Percentiles rank a stretch among this genome's conserved stretches.
These are phyloP conservation scores for carrot (Daucus carota) DNA, from an alignment of 129 eudicot genomes.

Conservation along the genomic window DH1_v3.0 NC_030387.2:27468001-27468500, in stretches of 20 bases:
- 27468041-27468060: not conserved
- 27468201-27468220: not conserved
- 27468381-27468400: not conserved
- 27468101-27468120: not conserved
- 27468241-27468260: not conserved
- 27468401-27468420: not conserved
- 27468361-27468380: not conserved
- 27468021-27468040: not conserved
- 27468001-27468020: not conserved
- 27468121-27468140: not conserved
- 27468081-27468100: not conserved
- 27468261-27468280: not conserved
- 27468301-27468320: not conserved
- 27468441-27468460: not conserved
- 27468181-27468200: not conserved
- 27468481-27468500: constrained; percentile 26
- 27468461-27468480: constrained; percentile 35
- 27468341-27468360: not conserved
- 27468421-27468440: constrained; percentile 2
- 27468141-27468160: not conserved
- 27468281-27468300: not conserved
- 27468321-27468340: not conserved
- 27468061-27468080: not conserved
- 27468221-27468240: not conserved
- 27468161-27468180: not conserved